Percentiles rank a stretch among this genome's conserved stretches.
Conservation (phyloP, 2,329 filamentous ascomycete genomes). For the Fusarium xylarioides region DNA sequence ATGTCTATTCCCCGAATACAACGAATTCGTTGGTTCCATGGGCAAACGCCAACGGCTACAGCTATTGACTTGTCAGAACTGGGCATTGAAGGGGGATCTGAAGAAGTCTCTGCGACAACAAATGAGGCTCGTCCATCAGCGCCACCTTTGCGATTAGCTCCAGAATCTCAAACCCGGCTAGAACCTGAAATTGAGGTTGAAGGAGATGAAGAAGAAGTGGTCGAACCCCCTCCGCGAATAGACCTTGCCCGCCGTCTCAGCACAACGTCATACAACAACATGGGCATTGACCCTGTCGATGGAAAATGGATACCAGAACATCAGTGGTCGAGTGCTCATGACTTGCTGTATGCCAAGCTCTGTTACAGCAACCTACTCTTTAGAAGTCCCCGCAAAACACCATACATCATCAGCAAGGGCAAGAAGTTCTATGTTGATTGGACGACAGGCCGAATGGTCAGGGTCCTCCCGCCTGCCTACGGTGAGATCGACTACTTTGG, state of each 20-base stretch:
- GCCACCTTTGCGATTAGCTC: slow-evolving; percentile 11
- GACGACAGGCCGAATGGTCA: slow-evolving; percentile 63
- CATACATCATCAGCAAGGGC: slow-evolving; percentile 65
- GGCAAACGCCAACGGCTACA: slow-evolving; percentile 46
- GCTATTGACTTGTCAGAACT: slow-evolving; percentile 40
- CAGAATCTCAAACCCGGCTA: slow-evolving; percentile 36
- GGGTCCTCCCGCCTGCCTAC: slow-evolving; percentile 63
- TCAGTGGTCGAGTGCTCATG: slow-evolving; percentile 64
- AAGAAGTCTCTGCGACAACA: slow-evolving; percentile 35
- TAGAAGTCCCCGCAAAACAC: slow-evolving; percentile 65
- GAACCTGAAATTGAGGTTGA: slow-evolving; percentile 35
- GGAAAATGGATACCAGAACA: slow-evolving; percentile 67
- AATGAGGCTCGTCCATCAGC: slow-evolving; percentile 28
- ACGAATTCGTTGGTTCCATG: slow-evolving; percentile 60
- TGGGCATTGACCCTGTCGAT: slow-evolving; percentile 56
- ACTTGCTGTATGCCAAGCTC: slow-evolving; percentile 67
- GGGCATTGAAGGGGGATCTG: slow-evolving; percentile 26
- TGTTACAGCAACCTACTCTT: slow-evolving; percentile 68
- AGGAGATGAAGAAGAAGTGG: slow-evolving; percentile 32
- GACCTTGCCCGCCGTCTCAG: slow-evolving; percentile 53
- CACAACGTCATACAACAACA: slow-evolving; percentile 56
- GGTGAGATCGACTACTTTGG: slow-evolving; percentile 60
- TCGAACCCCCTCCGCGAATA: slow-evolving; percentile 42
- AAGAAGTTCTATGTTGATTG: slow-evolving; percentile 69
- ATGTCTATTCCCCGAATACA: slow-evolving; percentile 69